A percentile compares a stretch with the other conserved stretches of the same genome.
Conservation (phyloP, 768 basidiomycete species). For the Tylopilus felleus region DNA sequence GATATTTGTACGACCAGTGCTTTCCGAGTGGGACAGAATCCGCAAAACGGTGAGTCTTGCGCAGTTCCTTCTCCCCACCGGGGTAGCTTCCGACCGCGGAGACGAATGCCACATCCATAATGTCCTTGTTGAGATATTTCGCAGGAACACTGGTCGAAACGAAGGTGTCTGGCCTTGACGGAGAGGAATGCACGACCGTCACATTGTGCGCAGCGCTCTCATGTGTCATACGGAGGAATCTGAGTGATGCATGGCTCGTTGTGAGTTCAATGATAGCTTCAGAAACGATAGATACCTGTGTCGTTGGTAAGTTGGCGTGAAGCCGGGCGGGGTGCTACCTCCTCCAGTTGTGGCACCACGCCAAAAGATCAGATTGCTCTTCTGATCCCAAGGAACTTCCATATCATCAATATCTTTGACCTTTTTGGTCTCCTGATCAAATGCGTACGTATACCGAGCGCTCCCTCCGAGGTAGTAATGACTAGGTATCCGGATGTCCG, state of each 20-base stretch:
- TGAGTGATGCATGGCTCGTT: conserved; percentile 1
- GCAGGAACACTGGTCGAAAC: conserved; percentile 60
- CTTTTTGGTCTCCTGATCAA: conserved; percentile 70
- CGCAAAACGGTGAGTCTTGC: conserved; percentile 62
- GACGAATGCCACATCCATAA: conserved; percentile 88
- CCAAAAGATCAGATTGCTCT: conserved; percentile 87
- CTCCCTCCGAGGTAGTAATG: conserved; percentile 94
- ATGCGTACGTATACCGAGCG: conserved; percentile 82
- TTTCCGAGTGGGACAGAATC: conserved; percentile 76
- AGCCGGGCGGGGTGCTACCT: conserved; percentile 82
- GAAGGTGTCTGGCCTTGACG: conserved; percentile 52
- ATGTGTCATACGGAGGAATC: conserved; percentile 79
- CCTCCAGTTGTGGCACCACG: conserved; percentile 95
- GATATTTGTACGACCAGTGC: conserved; percentile 92
- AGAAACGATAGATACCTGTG: conserved; percentile 54
- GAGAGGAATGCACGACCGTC: conserved; percentile 68
- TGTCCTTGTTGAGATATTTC: conserved; percentile 61
- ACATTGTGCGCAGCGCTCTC: conserved; percentile 44
- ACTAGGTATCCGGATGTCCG: conserved; percentile 91
- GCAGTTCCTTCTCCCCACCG: conserved; percentile 65
- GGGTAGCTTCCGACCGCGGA: conserved; percentile 75
- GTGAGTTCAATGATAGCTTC: background rate
- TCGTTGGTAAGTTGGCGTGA: conserved; percentile 77
- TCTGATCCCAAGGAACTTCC: conserved; percentile 88
- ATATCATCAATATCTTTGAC: conserved; percentile 76